These are phyloP conservation scores for Quercus rubra DNA, from an alignment of 306 rosid genomes.

Conservation along the genomic window DNA sequence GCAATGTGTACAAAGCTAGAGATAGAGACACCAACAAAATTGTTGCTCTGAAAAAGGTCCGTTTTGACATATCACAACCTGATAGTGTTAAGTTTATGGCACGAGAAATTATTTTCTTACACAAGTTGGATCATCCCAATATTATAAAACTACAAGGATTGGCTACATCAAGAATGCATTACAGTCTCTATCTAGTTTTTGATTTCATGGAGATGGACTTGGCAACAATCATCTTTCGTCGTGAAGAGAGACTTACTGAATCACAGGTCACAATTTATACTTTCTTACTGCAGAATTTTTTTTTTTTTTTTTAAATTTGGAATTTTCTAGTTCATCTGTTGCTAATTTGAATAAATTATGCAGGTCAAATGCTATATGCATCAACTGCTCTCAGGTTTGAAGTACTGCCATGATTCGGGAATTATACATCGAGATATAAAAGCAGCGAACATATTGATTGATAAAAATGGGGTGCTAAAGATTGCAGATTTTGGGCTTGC, in stretches of 20 bases:
- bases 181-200: constrained; percentile 84
- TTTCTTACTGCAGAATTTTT: neutral
- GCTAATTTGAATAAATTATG: constrained; percentile 32
- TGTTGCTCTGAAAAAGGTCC: constrained; percentile 88
- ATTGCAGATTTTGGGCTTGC: constrained; percentile 96
- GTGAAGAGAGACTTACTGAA: constrained; percentile 58
- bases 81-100: constrained; percentile 94
- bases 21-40: constrained; percentile 69
- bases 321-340: constrained; percentile 3
- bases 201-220: constrained; percentile 91
- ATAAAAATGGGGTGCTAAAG: constrained; percentile 72
- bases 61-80: constrained; percentile 74
- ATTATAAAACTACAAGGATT: constrained; percentile 78
- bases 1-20: constrained; percentile 92
- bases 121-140: constrained; percentile 84
- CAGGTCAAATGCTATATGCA: constrained; percentile 93
- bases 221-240: constrained; percentile 53
- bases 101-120: constrained; percentile 72
- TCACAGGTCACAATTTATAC: constrained; percentile 60
- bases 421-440: constrained; percentile 88
- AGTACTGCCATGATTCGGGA: constrained; percentile 87
- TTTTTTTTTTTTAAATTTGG: constrained; percentile 1
- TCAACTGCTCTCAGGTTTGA: constrained; percentile 87
- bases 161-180: constrained; percentile 93
- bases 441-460: constrained; percentile 83